Conservation (phyloP, 2,329 filamentous ascomycete genomes). For the Ilyonectria robusta region DNA sequence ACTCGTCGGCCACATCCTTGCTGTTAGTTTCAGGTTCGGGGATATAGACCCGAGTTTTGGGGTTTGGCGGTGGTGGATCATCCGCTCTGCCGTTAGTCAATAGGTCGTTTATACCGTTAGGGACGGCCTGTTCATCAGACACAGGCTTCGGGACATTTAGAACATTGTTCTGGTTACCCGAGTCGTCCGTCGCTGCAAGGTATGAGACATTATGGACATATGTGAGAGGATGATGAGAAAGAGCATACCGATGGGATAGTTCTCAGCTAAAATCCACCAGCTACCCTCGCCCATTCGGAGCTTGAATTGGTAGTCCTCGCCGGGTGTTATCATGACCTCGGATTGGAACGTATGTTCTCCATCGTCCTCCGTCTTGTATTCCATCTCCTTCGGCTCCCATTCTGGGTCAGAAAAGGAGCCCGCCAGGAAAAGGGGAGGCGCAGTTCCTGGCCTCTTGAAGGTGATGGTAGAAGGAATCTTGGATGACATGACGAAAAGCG, state of each 20-base stretch:
- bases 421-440: slow-evolving; percentile 79
- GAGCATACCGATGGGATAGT: slow-evolving; percentile 69
- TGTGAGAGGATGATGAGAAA: neutral
- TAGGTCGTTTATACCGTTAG: slow-evolving; percentile 27
- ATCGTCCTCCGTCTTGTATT: slow-evolving; percentile 62
- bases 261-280: slow-evolving; percentile 80
- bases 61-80: neutral
- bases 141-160: slow-evolving; percentile 49
- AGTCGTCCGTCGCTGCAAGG: slow-evolving; percentile 55
- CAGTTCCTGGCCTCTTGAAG: slow-evolving; percentile 71
- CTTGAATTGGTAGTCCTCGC: slow-evolving; percentile 80
- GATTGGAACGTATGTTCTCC: slow-evolving; percentile 73
- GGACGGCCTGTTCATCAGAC: slow-evolving; percentile 31
- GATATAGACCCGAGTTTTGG: neutral
- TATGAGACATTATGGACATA: neutral
- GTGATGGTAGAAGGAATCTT: slow-evolving; percentile 68
- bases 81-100: slow-evolving; percentile 24
- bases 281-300: slow-evolving; percentile 77
- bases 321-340: slow-evolving; percentile 67
- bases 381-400: slow-evolving; percentile 80
- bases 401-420: slow-evolving; percentile 77
- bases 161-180: slow-evolving; percentile 65
- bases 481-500: slow-evolving; percentile 36
- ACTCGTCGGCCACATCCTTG: slow-evolving; percentile 36
- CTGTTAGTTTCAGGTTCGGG: slow-evolving; percentile 17